These are phyloP conservation scores for Acrodontium crateriforme DNA, from an alignment of 2,329 filamentous ascomycete genomes.

Conservation along the genomic window DNA sequence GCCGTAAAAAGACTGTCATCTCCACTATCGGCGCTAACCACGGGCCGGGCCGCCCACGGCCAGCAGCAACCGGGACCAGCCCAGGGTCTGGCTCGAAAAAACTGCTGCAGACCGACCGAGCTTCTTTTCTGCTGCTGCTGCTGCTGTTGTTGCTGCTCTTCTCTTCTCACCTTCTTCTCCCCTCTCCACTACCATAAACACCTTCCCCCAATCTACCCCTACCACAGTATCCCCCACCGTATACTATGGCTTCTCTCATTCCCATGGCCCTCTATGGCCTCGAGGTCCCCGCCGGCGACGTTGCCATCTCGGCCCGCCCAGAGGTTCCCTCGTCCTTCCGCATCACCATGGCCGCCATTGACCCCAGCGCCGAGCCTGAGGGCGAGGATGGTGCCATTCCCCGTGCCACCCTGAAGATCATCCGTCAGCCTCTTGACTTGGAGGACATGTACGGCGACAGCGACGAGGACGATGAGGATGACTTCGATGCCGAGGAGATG, in stretches of 20 bases:
- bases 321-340: slow-evolving; percentile 81
- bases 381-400: slow-evolving; percentile 35
- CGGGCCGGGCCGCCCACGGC: too few species aligned
- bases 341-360: slow-evolving; percentile 96
- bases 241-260: slow-evolving; percentile 14
- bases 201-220: slow-evolving; percentile 1
- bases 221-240: slow-evolving; percentile 4
- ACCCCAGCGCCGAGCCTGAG: slow-evolving; percentile 58
- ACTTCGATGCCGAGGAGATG: slow-evolving; percentile 36
- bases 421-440: slow-evolving; percentile 55
- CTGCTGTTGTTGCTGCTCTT: background rate
- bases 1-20: too few species aligned
- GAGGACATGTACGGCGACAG: slow-evolving; percentile 51
- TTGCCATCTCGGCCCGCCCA: slow-evolving; percentile 64
- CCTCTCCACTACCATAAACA: background rate
- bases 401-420: slow-evolving; percentile 79
- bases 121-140: background rate
- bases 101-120: too few species aligned
- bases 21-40: too few species aligned
- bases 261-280: slow-evolving; percentile 79
- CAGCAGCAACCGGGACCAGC: too few species aligned
- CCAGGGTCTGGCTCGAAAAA: too few species aligned
- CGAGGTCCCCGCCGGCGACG: slow-evolving; percentile 72
- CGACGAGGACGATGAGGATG: slow-evolving; percentile 40
- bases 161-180: background rate